phyloP scores from a whole-genome alignment of 2,329 filamentous ascomycete species.

The Colletotrichum sp. region DNA sequence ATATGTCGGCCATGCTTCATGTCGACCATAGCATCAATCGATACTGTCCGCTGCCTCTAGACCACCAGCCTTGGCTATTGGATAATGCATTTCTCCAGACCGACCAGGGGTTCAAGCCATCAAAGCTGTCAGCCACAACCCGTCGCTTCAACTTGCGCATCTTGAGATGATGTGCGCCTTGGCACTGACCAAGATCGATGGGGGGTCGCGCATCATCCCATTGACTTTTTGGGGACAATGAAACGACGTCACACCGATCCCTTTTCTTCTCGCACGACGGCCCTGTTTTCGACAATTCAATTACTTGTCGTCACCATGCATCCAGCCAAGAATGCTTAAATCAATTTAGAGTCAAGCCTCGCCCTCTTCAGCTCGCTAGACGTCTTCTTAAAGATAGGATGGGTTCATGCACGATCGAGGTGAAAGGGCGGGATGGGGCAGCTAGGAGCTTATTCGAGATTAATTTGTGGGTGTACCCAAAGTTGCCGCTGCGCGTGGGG shows the following conservation, averaged over 20 bases:
- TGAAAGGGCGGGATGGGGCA: neutral
- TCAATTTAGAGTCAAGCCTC: neutral
- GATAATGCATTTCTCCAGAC: neutral
- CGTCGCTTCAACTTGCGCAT: slow-evolving; percentile 2
- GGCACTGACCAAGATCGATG: neutral
- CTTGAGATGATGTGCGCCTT: neutral
- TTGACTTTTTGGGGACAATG: neutral
- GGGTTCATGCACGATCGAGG: neutral
- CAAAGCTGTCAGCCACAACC: neutral
- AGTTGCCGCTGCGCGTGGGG: neutral
- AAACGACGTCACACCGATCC: neutral
- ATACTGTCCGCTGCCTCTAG: neutral
- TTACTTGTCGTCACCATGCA: neutral
- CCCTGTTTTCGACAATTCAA: neutral
- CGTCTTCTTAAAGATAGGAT: neutral
- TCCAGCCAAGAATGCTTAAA: neutral
- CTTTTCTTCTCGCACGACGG: neutral
- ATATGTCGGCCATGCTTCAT: neutral
- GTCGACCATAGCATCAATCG: neutral
- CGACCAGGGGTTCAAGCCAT: neutral
- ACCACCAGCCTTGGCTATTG: neutral
- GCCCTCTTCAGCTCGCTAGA: neutral
- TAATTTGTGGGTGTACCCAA: neutral
- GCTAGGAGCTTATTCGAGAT: neutral
- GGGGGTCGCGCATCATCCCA: neutral